Base-by-base conservation (phyloP, 169 alveolate genomes). In the Cryptosporidium ubiquitum region DNA sequence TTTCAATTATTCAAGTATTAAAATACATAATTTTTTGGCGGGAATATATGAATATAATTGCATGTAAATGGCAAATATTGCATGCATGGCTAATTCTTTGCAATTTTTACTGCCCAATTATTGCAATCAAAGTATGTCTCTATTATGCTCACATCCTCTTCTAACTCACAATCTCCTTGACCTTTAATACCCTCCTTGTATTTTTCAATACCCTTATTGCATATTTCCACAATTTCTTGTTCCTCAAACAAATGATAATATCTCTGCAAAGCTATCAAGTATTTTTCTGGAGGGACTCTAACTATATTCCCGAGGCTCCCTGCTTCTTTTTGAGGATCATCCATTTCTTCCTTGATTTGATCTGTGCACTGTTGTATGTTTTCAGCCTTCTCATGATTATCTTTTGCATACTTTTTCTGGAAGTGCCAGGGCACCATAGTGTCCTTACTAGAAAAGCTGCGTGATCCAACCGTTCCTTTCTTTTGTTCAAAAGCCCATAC, bases 371-470 rank as follows among this genome's bases (percentile, higher is more conserved):
- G 23, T 20, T 7, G 55, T 47, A 47, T 47, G n/a, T 47, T 12
- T 14, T 47, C 55, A 14, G 23, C 23, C 1, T 20, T 49, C 1
- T 73, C 85, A 6, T 3, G 18, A 3, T 5, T 51, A 3, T 20
- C 71, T 20, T 42, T 79, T 60, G 49, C 58, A 20, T 85, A 85
- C 64, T 74, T 68, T 68, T 85, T 85, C 66, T 85, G 91, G 23
- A 85, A 74, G 47, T 85, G 91, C 91, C 91, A 85, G 18, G 91
- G 91, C 1, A 85, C 91, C 73, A 85, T 42, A 7, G 79, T 74
- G 60, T 85, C 91, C 26, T 85, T 71, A 10, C 60, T 51, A n/a
- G 85, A 35, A 52, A 85, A 69, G 29, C 31, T 37, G 5, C 91
- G 69, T 12, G 86, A 91, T 2, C 91, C 91, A 40, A 74, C 85